phyloP scores from a whole-genome alignment of 2,329 filamentous ascomycete genomes.

The Penicillium concentricum region DNA sequence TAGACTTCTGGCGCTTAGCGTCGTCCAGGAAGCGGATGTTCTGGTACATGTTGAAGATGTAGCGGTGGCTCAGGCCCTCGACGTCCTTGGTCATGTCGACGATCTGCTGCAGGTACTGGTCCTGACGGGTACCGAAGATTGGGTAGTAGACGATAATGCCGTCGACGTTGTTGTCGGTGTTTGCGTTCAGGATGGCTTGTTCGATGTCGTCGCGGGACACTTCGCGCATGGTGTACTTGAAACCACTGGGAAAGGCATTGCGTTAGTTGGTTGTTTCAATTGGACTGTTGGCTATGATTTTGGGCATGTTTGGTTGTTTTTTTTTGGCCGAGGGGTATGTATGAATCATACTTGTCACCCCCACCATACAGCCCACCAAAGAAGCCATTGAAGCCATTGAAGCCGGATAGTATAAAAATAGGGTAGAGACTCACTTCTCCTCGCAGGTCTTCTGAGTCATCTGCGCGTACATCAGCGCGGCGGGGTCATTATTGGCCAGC shows the following conservation, averaged over 20 bases:
- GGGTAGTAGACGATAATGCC: slow-evolving; percentile 98
- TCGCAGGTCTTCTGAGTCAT: slow-evolving; percentile 96
- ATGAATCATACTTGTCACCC: slow-evolving; percentile 22
- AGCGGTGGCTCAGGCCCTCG: slow-evolving; percentile 87
- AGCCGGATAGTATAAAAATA: slow-evolving; percentile 3
- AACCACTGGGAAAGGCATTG: slow-evolving; percentile 61
- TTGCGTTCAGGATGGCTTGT: slow-evolving; percentile 81
- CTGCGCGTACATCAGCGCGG: slow-evolving; percentile 89
- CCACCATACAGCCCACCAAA: slow-evolving; percentile 12
- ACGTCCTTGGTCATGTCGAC: slow-evolving; percentile 90
- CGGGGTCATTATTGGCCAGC: slow-evolving; percentile 86
- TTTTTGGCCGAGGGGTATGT: slow-evolving; percentile 23
- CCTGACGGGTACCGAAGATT: slow-evolving; percentile 86
- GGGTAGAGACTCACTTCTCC: slow-evolving; percentile 72
- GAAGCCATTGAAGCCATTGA: slow-evolving; percentile 9
- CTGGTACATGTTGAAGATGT: slow-evolving; percentile 99
- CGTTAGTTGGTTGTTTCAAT: slow-evolving; percentile 18
- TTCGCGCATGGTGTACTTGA: slow-evolving; percentile 80
- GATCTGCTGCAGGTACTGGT: slow-evolving; percentile 94
- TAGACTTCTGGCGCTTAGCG: slow-evolving; percentile 72
- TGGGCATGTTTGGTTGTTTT: not conserved
- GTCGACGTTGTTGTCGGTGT: slow-evolving; percentile 73
- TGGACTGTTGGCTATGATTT: not conserved
- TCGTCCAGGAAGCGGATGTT: slow-evolving; percentile 92
- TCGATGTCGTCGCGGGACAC: slow-evolving; percentile 87